A percentile compares a stretch with the other conserved stretches of the same genome.
These are phyloP conservation scores for Fusarium kyushuense DNA, from an alignment of 2,329 filamentous ascomycete genomes.

Conservation along the genomic window DNA sequence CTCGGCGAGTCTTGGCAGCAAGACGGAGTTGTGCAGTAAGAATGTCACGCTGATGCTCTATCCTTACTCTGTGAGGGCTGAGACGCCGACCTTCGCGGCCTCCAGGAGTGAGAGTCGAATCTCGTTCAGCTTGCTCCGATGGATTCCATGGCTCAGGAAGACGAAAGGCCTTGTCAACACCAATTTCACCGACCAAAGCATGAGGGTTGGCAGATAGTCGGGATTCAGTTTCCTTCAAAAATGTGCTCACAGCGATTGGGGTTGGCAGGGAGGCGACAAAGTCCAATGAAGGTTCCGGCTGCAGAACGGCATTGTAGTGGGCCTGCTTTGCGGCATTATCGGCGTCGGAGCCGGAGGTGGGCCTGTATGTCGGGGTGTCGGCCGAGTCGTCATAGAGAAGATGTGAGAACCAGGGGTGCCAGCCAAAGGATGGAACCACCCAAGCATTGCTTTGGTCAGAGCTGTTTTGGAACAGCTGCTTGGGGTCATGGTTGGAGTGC, in stretches of 20 bases:
- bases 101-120: conserved; percentile 69
- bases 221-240: conserved; percentile 66
- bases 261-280: conserved; percentile 67
- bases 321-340: conserved; percentile 55
- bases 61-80: conserved; percentile 74
- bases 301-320: conserved; percentile 78
- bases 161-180: conserved; percentile 81
- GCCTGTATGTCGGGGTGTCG: conserved; percentile 54
- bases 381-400: conserved; percentile 75
- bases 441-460: not conserved
- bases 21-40: conserved; percentile 76
- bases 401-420: conserved; percentile 90
- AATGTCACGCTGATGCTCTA: conserved; percentile 76
- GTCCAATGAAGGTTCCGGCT: conserved; percentile 59
- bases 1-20: conserved; percentile 73
- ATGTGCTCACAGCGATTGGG: conserved; percentile 69
- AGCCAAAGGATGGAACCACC: conserved; percentile 80
- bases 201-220: conserved; percentile 69
- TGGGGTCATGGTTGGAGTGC: conserved; percentile 59
- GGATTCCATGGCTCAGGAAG: conserved; percentile 72
- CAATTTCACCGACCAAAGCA: conserved; percentile 81
- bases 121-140: conserved; percentile 43
- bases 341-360: conserved; percentile 30
- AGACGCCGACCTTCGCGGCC: conserved; percentile 76
- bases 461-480: not conserved